These are phyloP conservation scores for Glebionis coronaria DNA, from an alignment of 129 eudicot species.

Conservation along the genomic window DNA sequence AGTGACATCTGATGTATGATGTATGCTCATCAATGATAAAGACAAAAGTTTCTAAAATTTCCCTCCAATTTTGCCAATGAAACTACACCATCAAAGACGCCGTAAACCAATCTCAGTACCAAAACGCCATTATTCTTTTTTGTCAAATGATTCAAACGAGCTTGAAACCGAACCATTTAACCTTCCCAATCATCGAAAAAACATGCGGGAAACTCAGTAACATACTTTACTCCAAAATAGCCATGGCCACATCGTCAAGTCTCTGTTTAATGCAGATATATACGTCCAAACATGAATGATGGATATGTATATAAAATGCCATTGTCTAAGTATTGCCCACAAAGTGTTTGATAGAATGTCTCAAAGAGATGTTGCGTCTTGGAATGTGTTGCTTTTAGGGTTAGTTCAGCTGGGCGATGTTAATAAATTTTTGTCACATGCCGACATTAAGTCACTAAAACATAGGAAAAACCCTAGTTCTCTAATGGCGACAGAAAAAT, in stretches of 20 bases:
- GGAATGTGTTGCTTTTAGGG: conserved; percentile 73
- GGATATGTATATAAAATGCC: conserved; percentile 68
- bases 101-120: conserved; percentile 39
- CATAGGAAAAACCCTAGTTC: too few species aligned
- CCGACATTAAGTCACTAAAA: too few species aligned
- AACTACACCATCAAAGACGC: conserved; percentile 54
- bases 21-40: conserved; percentile 50
- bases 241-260: conserved; percentile 55
- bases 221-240: conserved; percentile 27
- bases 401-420: conserved; percentile 46
- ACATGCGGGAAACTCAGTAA: conserved; percentile 55
- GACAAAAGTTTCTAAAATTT: conserved; percentile 21
- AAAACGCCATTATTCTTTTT: conserved; percentile 51
- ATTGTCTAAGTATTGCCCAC: conserved; percentile 31
- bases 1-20: too few species aligned
- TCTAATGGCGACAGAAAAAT: too few species aligned
- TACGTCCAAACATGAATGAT: conserved; percentile 67
- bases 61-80: conserved; percentile 45
- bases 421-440: conserved; percentile 31
- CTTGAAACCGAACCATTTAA: conserved; percentile 50
- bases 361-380: conserved; percentile 55
- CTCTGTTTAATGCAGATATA: conserved; percentile 36
- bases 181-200: conserved; percentile 70
- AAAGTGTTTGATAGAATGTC: conserved; percentile 65
- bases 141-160: conserved; percentile 50